Percentiles rank a stretch among this genome's conserved stretches.
Evolutionary conservation across 129 eudicot species (phyloP).

Genomic region (Silybum marianum): DNA sequence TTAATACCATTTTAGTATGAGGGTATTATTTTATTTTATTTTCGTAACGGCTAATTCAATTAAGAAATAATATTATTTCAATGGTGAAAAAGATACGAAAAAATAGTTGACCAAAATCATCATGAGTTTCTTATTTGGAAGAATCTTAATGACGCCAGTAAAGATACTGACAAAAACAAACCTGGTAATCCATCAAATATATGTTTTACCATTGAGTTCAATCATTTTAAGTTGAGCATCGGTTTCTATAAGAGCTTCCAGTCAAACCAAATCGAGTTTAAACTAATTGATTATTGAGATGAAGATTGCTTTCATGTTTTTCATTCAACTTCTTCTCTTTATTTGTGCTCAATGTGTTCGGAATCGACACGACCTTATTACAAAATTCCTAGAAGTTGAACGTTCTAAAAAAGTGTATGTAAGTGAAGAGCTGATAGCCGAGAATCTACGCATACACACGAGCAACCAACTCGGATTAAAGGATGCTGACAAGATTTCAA

Average conservation of each 20-base stretch:
- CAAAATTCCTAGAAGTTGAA: conserved; percentile 19
- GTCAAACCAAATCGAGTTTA: neutral
- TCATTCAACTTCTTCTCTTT: conserved; percentile 26
- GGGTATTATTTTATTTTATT: neutral
- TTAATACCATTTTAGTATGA: neutral
- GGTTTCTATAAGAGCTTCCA: neutral
- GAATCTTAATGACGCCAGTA: conserved; percentile 22
- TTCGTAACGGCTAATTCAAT: neutral
- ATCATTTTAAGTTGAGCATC: neutral
- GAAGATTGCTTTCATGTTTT: conserved; percentile 25
- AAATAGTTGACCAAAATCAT: neutral
- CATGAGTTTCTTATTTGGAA: conserved; percentile 3
- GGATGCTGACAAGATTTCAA: conserved; percentile 46
- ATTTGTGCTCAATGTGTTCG: conserved; percentile 37
- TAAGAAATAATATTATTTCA: neutral
- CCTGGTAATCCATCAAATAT: neutral
- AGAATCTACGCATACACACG: conserved; percentile 28
- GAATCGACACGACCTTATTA: conserved; percentile 28
- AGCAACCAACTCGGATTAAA: conserved; percentile 41
- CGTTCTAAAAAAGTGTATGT: conserved; percentile 7
- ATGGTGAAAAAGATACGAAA: neutral
- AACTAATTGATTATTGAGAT: conserved; percentile 10
- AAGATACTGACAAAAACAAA: neutral
- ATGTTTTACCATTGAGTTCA: neutral
- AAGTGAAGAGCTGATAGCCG: neutral